Evolutionary conservation across 352 stramenopile species (phyloP).

Genomic region (Globisporangium yorkense): DNA sequence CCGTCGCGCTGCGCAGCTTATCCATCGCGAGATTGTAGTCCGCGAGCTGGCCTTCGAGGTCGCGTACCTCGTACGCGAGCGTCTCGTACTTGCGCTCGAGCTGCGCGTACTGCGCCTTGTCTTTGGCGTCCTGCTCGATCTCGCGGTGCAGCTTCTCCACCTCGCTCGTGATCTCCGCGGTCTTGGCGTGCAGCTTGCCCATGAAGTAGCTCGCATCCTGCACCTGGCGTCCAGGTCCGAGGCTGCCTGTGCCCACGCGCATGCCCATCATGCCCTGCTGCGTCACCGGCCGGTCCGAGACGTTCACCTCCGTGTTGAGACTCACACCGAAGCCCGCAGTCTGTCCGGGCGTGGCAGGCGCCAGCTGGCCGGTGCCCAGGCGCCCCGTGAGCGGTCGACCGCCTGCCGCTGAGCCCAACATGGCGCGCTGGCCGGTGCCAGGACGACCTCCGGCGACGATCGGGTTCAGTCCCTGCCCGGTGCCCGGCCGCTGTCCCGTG

Average conservation of each 20-base stretch:
- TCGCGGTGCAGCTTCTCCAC: conserved; percentile 79
- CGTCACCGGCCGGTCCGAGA: conserved; percentile 89
- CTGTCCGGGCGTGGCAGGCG: conserved; percentile 57
- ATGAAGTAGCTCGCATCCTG: conserved; percentile 90
- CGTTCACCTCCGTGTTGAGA: conserved; percentile 88
- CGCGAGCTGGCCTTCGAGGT: conserved; percentile 87
- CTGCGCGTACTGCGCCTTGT: conserved; percentile 89
- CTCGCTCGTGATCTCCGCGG: conserved; percentile 78
- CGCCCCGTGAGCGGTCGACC: conserved; percentile 49
- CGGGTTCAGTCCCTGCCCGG: conserved; percentile 52
- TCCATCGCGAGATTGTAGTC: conserved; percentile 94
- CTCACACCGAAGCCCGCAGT: conserved; percentile 68
- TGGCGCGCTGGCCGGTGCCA: conserved; percentile 44
- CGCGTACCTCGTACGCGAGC: conserved; percentile 59
- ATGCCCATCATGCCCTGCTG: conserved; percentile 92
- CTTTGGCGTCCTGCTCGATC: conserved; percentile 79
- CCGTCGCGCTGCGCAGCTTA: conserved; percentile 75
- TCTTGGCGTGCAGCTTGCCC: conserved; percentile 88
- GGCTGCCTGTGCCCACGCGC: conserved; percentile 55
- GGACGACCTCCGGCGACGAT: conserved; percentile 39
- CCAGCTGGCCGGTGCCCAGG: conserved; percentile 47
- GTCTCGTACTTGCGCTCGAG: conserved; percentile 75
- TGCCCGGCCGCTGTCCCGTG: conserved; percentile 48
- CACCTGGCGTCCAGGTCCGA: conserved; percentile 69
- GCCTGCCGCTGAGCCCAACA: conserved; percentile 40